phyloP scores from a whole-genome alignment of 441 rosid species.

The Brassica hybrid region DNA sequence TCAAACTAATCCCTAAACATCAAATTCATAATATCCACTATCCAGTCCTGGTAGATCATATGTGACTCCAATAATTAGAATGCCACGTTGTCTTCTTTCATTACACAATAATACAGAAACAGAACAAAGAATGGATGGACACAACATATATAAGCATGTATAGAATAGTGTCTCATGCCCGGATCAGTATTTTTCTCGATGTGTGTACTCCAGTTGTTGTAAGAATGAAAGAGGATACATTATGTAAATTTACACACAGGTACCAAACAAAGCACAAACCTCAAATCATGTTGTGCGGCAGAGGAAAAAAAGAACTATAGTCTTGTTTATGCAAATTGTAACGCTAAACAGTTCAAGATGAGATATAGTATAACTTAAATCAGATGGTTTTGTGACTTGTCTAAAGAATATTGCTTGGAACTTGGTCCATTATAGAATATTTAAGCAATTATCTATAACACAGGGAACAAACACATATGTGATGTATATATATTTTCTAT shows the following conservation, averaged over 20 bases:
- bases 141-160: not conserved
- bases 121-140: slow-evolving; percentile 4
- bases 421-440: not conserved
- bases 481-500: not conserved
- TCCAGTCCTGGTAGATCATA: not conserved
- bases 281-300: not conserved
- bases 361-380: not conserved
- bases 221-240: not conserved
- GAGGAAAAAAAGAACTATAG: not conserved
- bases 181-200: not conserved
- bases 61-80: not conserved
- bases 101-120: slow-evolving; percentile 7
- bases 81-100: slow-evolving; percentile 17
- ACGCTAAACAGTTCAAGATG: not conserved
- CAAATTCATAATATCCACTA: not conserved
- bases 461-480: not conserved
- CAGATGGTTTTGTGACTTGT: not conserved
- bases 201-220: not conserved
- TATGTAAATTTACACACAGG: not conserved
- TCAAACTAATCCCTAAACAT: slow-evolving; percentile 9
- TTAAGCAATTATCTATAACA: not conserved
- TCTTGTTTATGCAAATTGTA: not conserved
- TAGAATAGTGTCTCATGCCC: not conserved
- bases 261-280: slow-evolving; percentile 8
- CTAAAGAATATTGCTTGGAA: not conserved